These are phyloP conservation scores for Plenodomus biglobosus DNA, from an alignment of 2,329 filamentous ascomycete species.

Conservation along the genomic window DNA sequence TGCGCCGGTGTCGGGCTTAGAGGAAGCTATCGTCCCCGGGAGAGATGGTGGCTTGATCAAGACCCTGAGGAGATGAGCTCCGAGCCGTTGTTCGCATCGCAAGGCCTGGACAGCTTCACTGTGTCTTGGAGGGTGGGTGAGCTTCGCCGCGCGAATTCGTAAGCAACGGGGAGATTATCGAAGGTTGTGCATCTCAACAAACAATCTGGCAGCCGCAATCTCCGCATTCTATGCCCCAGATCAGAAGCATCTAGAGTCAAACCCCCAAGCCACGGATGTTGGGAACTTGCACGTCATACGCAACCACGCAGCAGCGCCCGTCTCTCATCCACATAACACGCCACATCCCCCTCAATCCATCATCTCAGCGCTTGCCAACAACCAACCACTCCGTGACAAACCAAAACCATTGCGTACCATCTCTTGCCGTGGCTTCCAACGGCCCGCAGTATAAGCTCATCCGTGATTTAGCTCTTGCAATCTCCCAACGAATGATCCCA, in stretches of 20 bases:
- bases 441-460: conserved; percentile 17
- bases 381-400: conserved; percentile 1
- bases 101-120: not conserved
- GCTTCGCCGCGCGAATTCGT: not conserved
- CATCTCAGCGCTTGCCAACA: not conserved
- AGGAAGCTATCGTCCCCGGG: conserved; percentile 2
- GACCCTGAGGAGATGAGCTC: not conserved
- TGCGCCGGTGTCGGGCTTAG: not conserved
- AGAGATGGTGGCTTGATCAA: not conserved
- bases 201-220: not conserved
- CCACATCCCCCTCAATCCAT: not conserved
- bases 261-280: not conserved
- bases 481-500: conserved; percentile 9
- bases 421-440: conserved; percentile 7
- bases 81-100: not conserved
- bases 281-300: not conserved
- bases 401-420: not conserved
- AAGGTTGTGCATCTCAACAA: not conserved
- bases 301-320: not conserved
- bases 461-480: conserved; percentile 8
- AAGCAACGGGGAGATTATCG: not conserved
- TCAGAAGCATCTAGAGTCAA: not conserved
- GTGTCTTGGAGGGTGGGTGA: not conserved
- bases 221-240: conserved; percentile 8
- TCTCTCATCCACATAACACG: not conserved